Evolutionary conservation across 2,329 filamentous ascomycete genomes (phyloP).

Genomic region (Xylariaceae sp.): DNA sequence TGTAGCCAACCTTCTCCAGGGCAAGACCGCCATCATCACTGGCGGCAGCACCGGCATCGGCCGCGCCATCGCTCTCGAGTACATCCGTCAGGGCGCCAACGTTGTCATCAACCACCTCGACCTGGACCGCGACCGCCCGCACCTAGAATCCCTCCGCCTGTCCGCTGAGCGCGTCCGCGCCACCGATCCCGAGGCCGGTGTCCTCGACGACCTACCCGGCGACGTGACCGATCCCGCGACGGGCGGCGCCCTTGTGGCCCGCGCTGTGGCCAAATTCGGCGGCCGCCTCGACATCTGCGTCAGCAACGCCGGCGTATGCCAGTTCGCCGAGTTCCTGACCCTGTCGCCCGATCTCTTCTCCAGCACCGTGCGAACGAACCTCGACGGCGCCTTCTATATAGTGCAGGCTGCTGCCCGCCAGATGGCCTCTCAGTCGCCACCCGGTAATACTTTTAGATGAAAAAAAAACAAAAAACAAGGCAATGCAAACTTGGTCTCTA

Average conservation of each 20-base stretch:
- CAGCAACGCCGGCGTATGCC: slow-evolving; percentile 83
- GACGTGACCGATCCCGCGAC: slow-evolving; percentile 75
- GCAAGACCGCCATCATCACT: slow-evolving; percentile 81
- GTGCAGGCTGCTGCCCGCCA: slow-evolving; percentile 81
- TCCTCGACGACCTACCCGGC: slow-evolving; percentile 65
- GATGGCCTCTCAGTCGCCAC: slow-evolving; percentile 64
- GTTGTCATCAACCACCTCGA: slow-evolving; percentile 80
- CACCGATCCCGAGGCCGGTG: slow-evolving; percentile 43
- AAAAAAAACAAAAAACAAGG: no score
- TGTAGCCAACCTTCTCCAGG: slow-evolving; percentile 53
- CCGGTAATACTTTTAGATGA: no score
- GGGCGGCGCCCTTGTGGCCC: slow-evolving; percentile 61
- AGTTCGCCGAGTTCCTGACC: slow-evolving; percentile 81
- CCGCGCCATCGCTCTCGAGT: slow-evolving; percentile 76
- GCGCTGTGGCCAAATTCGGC: slow-evolving; percentile 58
- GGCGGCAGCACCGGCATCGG: slow-evolving; percentile 85
- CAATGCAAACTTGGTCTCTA: no score
- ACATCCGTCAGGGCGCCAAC: slow-evolving; percentile 70
- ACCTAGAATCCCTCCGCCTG: slow-evolving; percentile 47
- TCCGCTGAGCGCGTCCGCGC: slow-evolving; percentile 34
- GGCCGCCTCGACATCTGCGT: slow-evolving; percentile 70
- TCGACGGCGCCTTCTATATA: slow-evolving; percentile 83
- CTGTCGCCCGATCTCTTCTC: slow-evolving; percentile 67
- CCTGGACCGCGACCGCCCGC: slow-evolving; percentile 44
- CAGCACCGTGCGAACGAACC: slow-evolving; percentile 72